Evolutionary conservation across 2,329 filamentous ascomycete genomes (phyloP).

Genomic region (Colletotrichum scovillei): DNA sequence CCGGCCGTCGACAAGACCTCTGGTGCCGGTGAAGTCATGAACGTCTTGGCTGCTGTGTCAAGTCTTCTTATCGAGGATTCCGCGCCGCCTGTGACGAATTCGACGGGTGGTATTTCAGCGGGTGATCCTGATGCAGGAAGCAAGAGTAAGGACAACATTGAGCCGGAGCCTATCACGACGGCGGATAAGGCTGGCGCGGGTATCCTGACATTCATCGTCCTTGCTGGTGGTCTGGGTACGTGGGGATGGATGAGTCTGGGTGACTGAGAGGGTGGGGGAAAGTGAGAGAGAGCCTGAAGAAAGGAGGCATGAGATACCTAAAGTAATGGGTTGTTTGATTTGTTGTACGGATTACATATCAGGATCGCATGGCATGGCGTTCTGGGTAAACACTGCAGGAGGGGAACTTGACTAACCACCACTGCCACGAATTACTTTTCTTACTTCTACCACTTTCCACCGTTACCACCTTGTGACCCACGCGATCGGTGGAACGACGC

Average conservation of each 20-base stretch:
- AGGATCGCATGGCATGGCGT: conserved; percentile 35
- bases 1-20: conserved; percentile 63
- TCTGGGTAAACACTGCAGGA: conserved; percentile 16
- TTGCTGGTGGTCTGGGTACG: conserved; percentile 53
- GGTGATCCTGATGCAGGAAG: conserved; percentile 55
- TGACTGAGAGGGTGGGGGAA: neutral
- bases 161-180: conserved; percentile 50
- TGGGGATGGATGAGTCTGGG: conserved; percentile 62
- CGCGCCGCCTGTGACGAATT: conserved; percentile 54
- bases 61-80: conserved; percentile 57
- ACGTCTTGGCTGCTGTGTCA: conserved; percentile 65
- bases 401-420: neutral
- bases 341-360: conserved; percentile 25
- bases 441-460: neutral
- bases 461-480: neutral
- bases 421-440: neutral
- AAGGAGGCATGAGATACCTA: neutral
- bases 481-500: neutral
- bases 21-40: conserved; percentile 70
- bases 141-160: conserved; percentile 44
- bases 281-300: neutral
- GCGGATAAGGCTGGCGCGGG: conserved; percentile 61
- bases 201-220: conserved; percentile 58
- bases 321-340: conserved; percentile 12
- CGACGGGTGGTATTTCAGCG: conserved; percentile 61